These are phyloP conservation scores for Chimonanthus salicifolius DNA, from an alignment of 164 flowering plant species.

Conservation along the genomic window DNA sequence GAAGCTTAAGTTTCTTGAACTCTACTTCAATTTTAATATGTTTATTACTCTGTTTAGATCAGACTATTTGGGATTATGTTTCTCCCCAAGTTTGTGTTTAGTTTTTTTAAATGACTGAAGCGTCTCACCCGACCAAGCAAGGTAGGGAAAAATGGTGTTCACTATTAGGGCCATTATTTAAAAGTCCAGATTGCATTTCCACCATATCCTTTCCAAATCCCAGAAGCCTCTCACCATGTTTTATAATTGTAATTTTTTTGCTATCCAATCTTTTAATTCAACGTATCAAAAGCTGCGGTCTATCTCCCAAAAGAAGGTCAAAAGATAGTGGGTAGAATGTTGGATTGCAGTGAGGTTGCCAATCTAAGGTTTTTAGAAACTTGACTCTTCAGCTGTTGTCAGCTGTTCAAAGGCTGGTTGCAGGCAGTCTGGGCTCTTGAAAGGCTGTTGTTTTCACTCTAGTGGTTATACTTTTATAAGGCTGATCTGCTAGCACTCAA, in stretches of 20 bases:
- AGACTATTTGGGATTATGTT: no score
- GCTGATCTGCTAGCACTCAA: conserved; percentile 14
- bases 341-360: neutral
- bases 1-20: conserved; percentile 17
- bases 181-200: no score
- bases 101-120: no score
- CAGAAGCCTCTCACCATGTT: no score
- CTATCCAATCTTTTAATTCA: neutral
- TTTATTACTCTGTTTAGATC: no score
- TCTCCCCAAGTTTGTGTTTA: no score
- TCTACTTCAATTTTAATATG: neutral
- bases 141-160: no score
- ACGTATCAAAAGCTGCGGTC: neutral
- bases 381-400: neutral
- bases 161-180: no score
- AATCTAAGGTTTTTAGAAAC: conserved; percentile 1
- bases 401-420: conserved; percentile 9
- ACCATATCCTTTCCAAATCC: no score
- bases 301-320: no score
- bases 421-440: conserved; percentile 9
- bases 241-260: neutral
- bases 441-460: conserved; percentile 13
- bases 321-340: neutral
- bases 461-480: conserved; percentile 21
- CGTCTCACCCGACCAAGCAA: no score